phyloP scores from a whole-genome alignment of 306 rosid species.

The Psophocarpus tetragonolobus region DNA sequence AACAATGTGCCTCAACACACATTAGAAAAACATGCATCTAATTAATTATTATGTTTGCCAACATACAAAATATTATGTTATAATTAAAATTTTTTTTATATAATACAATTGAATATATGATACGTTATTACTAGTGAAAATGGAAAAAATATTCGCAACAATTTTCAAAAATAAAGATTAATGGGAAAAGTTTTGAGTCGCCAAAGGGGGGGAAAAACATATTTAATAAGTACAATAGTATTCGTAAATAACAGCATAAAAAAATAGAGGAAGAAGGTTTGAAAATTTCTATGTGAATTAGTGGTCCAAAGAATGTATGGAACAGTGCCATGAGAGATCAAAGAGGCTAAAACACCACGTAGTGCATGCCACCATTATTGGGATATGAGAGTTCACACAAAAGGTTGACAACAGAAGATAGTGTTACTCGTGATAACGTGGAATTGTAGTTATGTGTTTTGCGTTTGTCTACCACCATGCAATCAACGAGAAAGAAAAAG shows the following conservation, averaged over 20 bases:
- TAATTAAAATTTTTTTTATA: background rate
- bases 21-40: too few relatives aligned
- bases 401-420: conserved; percentile 26
- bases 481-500: conserved; percentile 40
- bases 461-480: conserved; percentile 63
- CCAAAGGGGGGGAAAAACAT: background rate
- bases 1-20: too few relatives aligned
- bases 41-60: too few relatives aligned
- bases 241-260: background rate
- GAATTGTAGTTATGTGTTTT: conserved; percentile 47
- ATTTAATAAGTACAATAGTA: background rate
- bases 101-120: background rate
- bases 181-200: background rate
- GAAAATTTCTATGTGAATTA: conserved; percentile 7
- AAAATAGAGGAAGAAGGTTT: background rate
- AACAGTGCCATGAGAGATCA: background rate
- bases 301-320: conserved; percentile 43
- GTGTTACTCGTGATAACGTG: conserved; percentile 37
- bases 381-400: conserved; percentile 23
- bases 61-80: too few relatives aligned
- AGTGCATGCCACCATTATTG: conserved; percentile 29
- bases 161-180: background rate
- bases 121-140: background rate
- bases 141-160: background rate
- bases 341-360: background rate